Base-by-base conservation (phyloP, 345 rosid genomes). In the Stellera chamaejasme region DNA sequence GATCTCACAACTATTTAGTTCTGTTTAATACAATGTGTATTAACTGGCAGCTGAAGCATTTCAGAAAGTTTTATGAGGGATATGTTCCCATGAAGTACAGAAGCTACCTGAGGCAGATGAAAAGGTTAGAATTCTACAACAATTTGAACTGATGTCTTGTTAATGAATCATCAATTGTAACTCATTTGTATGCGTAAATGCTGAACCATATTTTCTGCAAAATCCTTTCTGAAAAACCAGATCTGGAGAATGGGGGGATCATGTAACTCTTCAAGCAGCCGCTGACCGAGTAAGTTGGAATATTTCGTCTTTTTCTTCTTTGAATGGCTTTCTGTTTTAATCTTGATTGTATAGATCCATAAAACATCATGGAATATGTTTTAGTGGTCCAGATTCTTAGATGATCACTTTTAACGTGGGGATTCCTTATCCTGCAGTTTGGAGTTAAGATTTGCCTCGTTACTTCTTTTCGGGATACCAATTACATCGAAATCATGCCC, bases 221-320 rank as follows among this genome's bases (percentile, higher is more conserved):
- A 58, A 61, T 41, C 39, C 39, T 65, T 56, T 27, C 4, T 57
- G 56, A 60, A 72, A 32, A 10, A 55, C 59, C 64, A 88, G 98
- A 68, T 62, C 62, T 10, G 98, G 96, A 57, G 98, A 91, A 77
- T 91, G 98, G 98, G 98, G 98, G 48, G 98, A 91, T 70, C 98
- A 91, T 69, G 69, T 91, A 25, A 91, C 96, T 61, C 76, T 88
- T 50, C 98, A 91, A 79, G 96, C 96, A 64, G 98, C 98, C 43
- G 98, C 98, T 62, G 98, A 91, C 78, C 70, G 81, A 47, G 98
- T 91, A 74, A 83, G 88, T 77, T 10, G 45, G 55, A 11, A n/a
- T 55, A 60, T 59, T 46, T 63, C 28, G 45, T 48, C 23, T 44
- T 28, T 8, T 32, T 59, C 52, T 55, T 19, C 46, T 50, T 49